These are phyloP conservation scores for Plasmodium gaboni DNA, from an alignment of 169 alveolate species.

Conservation along the genomic window DNA sequence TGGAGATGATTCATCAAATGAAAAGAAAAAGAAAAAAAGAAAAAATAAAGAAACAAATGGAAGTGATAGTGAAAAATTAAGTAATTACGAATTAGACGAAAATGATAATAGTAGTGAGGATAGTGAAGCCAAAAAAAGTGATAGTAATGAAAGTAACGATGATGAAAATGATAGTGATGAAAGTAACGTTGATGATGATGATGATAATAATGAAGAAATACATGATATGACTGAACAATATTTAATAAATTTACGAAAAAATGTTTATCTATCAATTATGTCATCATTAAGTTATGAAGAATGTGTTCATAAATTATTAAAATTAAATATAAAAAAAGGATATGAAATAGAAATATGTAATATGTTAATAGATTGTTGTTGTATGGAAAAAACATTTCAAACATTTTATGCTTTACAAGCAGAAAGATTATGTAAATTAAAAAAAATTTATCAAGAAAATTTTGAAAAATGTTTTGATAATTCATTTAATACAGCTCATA, in stretches of 20 bases:
- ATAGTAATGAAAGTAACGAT: slow-evolving; percentile 82
- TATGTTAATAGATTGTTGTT: slow-evolving; percentile 98
- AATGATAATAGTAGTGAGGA: slow-evolving; percentile 86
- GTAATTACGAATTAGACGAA: slow-evolving; percentile 52
- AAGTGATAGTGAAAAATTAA: slow-evolving; percentile 51
- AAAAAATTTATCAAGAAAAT: slow-evolving; percentile 92
- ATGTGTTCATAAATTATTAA: slow-evolving; percentile 97
- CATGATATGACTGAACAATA: slow-evolving; percentile 96
- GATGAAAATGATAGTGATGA: slow-evolving; percentile 88
- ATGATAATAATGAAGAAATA: slow-evolving; percentile 85
- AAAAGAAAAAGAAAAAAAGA: slow-evolving; percentile 13
- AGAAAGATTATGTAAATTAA: slow-evolving; percentile 95
- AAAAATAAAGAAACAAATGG: slow-evolving; percentile 71
- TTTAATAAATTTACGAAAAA: slow-evolving; percentile 94
- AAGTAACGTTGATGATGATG: slow-evolving; percentile 83
- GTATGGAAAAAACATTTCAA: slow-evolving; percentile 98
- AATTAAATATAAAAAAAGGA: slow-evolving; percentile 94
- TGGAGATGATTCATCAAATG: slow-evolving; percentile 82
- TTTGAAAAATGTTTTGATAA: slow-evolving; percentile 91
- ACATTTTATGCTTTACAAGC: slow-evolving; percentile 96
- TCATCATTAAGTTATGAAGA: slow-evolving; percentile 98
- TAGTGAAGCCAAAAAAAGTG: slow-evolving; percentile 76
- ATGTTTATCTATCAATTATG: slow-evolving; percentile 97
- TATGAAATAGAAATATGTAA: slow-evolving; percentile 95
- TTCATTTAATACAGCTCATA: slow-evolving; percentile 91